Percentiles rank a stretch among this genome's conserved stretches.
Evolutionary conservation across 2,329 filamentous ascomycete genomes (phyloP).

Genomic region (Nigrospora osmanthi): DNA sequence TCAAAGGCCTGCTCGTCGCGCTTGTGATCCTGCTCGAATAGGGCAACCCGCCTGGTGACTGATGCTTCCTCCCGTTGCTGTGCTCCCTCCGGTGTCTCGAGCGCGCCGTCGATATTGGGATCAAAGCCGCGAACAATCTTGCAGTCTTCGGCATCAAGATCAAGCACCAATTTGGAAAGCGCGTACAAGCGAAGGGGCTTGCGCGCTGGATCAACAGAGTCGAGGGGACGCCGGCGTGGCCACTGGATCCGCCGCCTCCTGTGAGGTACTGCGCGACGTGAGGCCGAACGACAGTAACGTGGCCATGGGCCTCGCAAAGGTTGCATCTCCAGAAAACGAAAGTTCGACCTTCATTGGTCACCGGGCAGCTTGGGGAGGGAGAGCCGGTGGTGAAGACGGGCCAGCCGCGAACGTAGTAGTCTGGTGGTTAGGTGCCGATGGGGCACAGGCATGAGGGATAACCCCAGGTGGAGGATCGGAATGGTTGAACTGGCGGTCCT

Average conservation of each 20-base stretch:
- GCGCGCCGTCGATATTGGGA: constrained; percentile 24
- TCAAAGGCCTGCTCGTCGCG: constrained; percentile 6
- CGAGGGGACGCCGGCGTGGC: too few relatives aligned
- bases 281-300: not conserved
- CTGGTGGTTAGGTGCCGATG: too few relatives aligned
- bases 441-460: too few relatives aligned
- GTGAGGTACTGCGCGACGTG: constrained; percentile 6
- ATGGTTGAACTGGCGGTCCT: too few relatives aligned
- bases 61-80: not conserved
- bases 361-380: too few relatives aligned
- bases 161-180: constrained; percentile 35
- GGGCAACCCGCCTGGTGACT: constrained; percentile 15
- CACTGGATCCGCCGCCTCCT: too few relatives aligned
- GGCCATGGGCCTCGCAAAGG: constrained; percentile 6
- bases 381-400: too few relatives aligned
- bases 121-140: constrained; percentile 32
- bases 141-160: constrained; percentile 42
- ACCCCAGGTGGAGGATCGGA: too few relatives aligned
- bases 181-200: constrained; percentile 14
- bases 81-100: not conserved
- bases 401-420: too few relatives aligned
- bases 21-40: constrained; percentile 19
- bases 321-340: constrained; percentile 9
- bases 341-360: too few relatives aligned
- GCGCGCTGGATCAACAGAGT: not conserved